Evolutionary conservation across 768 basidiomycete species (phyloP).

Genomic region (Pilatotrama ljubarskyi): DNA sequence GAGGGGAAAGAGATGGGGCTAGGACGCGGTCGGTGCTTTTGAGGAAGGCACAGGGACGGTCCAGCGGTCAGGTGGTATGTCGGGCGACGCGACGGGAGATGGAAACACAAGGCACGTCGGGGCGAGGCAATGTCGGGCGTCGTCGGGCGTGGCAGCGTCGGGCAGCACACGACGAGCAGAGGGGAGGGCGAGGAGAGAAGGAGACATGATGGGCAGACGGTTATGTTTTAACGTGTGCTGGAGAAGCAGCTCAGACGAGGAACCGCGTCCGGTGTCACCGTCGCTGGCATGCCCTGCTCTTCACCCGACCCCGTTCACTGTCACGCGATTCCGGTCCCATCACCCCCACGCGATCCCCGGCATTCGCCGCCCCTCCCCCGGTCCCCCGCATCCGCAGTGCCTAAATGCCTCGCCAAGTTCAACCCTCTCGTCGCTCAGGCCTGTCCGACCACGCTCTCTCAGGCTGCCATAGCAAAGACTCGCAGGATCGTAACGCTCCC

Average conservation of each 20-base stretch:
- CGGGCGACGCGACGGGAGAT: not conserved
- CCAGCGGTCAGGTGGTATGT: slow-evolving; percentile 14
- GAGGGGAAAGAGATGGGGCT: not conserved
- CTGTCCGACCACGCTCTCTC: not conserved
- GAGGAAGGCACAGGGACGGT: not conserved
- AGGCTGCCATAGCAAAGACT: not conserved
- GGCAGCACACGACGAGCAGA: not conserved
- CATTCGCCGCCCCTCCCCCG: not conserved
- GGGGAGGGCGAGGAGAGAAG: not conserved
- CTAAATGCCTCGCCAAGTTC: not conserved
- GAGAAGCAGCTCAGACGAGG: not conserved
- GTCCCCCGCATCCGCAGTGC: slow-evolving; percentile 1
- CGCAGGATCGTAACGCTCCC: not conserved
- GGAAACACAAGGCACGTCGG: not conserved
- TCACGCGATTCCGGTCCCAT: too few species aligned
- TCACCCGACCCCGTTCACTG: not conserved
- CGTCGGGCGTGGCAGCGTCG: not conserved
- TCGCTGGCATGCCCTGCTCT: not conserved
- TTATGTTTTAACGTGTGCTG: not conserved
- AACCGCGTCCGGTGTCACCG: not conserved
- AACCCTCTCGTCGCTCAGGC: not conserved
- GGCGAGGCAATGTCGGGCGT: not conserved
- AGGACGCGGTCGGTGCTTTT: not conserved
- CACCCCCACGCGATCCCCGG: not conserved
- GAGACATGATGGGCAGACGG: not conserved